Base-by-base conservation (phyloP, 2,329 filamentous ascomycete species). In the Clonostachys chloroleuca region DNA sequence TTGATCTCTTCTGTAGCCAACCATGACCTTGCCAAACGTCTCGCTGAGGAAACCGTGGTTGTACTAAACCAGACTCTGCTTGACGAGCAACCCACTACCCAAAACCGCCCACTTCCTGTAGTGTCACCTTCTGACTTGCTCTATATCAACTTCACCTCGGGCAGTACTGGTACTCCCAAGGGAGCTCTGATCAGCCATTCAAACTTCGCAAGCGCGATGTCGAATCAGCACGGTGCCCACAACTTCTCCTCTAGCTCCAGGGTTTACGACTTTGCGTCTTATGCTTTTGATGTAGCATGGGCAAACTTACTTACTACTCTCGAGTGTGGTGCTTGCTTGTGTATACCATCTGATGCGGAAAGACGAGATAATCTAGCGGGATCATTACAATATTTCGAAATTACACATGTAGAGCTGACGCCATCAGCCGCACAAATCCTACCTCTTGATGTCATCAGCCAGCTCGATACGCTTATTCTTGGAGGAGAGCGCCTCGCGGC, bases 221-320 rank as follows among this genome's bases (percentile, higher is more conserved):
- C 20, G 17, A 41, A 49, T 40, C 37, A 45, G 17, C 18, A 35
- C 0, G 83, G 8, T 73, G 6, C 24, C 34, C 14, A 39, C 18
- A 42, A 39, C 18, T 49, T 44, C 40, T 36, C 13, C 16, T 24
- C 43, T 2, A 43, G 34, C 17, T 47, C 44, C 5, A 41, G 49
- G 8, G 36, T 49, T 4, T 43, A 47, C 16, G 34, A 55, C 8
- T 55, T 52, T 14, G 45, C 53, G 2, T 48, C 53, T 13, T 45
- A 49, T 33, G 45, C 42, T 2, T 55, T 55, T 17, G 53, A 55
- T 34, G 42, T 49, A 6, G 24, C 45, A 8, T 46, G 48, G 35
- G 36, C 41, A n/a, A 44, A 52, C 12, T 42, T 42, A 3, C 20
- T 52, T 24, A 40, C 41, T 5, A 42, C 51, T 2, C 24, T 53